Base-by-base conservation (phyloP, 2,329 filamentous ascomycete genomes). In the Colletotrichum sp. region DNA sequence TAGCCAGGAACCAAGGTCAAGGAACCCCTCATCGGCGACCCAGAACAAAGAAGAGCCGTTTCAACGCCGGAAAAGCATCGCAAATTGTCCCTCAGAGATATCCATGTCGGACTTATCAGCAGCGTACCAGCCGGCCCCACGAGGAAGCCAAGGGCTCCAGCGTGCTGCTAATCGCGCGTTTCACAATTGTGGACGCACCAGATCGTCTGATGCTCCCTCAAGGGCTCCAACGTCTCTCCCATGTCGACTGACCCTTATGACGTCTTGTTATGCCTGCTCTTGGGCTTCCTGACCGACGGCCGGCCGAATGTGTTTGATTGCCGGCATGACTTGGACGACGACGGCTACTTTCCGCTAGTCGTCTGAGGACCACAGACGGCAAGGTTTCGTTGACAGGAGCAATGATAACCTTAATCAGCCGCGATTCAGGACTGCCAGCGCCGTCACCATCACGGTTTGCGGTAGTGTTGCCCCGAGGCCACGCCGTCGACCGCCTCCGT, bases 311-410 rank as follows among this genome's bases (percentile, higher is more conserved):
- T 34, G 60, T 60, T 72, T 68, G 55, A 61, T 67, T 71, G 48
- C 32, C 24, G 61, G 36, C 65, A 73, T 68, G 59, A 64, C 36
- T 26, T 68, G 30, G 16, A 68, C n/a, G 43, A 10, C 16, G 32
- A 64, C 70, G 73, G 73, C 73, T 75, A 75, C 73, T 75, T 73
- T 75, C 73, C 73, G 70, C 34, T 12, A 67, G n/a, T 71, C 73
- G 70, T 34, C 36, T 67, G n/a, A 64, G 57, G 28, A 16, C 43
- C 73, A 63, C 30, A 55, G 14, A 39, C n/a, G n/a, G 26, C 39
- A 43, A 65, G 69, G 57, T 64, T 67, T 28, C 26, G 59, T 63
- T 68, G 70, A 39, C 70, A 65, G 57, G 64, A 68, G 57, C 64
- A 69, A 43, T 65, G 43, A 69, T 69, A 74, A 74, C 74, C 74